phyloP scores from a whole-genome alignment of 345 rosid genomes.

The Alliaria petiolata region DNA sequence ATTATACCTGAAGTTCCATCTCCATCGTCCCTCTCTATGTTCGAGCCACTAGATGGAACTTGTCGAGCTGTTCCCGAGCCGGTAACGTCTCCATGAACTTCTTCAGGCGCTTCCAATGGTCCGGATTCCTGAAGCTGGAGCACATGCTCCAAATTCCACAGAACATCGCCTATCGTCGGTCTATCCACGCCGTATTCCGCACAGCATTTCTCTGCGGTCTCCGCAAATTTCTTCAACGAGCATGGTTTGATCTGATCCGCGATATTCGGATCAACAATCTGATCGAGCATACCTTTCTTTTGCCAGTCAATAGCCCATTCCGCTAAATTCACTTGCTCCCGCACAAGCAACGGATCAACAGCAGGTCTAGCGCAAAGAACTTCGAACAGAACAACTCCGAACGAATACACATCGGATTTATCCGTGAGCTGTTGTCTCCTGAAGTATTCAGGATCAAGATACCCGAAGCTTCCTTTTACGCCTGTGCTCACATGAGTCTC shows the following conservation, averaged over 20 bases:
- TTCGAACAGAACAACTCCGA: slow-evolving; percentile 88
- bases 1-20: slow-evolving; percentile 52
- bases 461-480: slow-evolving; percentile 96
- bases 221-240: slow-evolving; percentile 79
- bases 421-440: slow-evolving; percentile 94
- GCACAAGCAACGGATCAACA: slow-evolving; percentile 82
- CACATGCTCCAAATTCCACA: slow-evolving; percentile 83
- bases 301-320: slow-evolving; percentile 99
- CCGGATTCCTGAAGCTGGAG: slow-evolving; percentile 82
- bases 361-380: slow-evolving; percentile 97
- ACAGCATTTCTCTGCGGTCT: slow-evolving; percentile 94
- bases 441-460: slow-evolving; percentile 94
- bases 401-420: slow-evolving; percentile 92
- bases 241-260: slow-evolving; percentile 54
- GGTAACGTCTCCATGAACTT: not conserved
- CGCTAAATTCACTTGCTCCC: slow-evolving; percentile 93
- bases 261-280: slow-evolving; percentile 72
- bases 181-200: slow-evolving; percentile 95
- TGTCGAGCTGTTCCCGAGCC: slow-evolving; percentile 25
- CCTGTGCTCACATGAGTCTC: slow-evolving; percentile 97
- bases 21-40: slow-evolving; percentile 32
- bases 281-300: slow-evolving; percentile 70
- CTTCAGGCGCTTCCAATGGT: slow-evolving; percentile 33
- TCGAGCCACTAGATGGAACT: slow-evolving; percentile 23
- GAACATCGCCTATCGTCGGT: slow-evolving; percentile 88